Base-by-base conservation (phyloP, 1,284 basidiomycete genomes). In the Ustilago bromivora region DNA sequence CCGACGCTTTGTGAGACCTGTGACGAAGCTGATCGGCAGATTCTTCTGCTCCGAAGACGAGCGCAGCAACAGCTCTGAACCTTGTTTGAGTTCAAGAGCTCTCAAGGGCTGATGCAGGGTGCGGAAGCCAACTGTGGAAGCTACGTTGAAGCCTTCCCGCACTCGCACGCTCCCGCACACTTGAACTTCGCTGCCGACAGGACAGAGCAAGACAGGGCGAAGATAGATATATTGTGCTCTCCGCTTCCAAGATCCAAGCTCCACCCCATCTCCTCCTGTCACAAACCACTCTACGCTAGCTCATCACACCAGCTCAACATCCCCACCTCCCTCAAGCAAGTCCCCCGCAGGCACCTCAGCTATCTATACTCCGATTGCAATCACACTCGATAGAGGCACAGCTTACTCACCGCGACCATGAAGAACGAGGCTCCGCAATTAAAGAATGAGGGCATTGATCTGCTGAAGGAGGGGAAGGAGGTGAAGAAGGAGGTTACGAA, bases 1-100 rank as follows among this genome's bases (percentile, higher is more conserved):
- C 49, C 31, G 49, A 51, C n/a, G 28, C 49, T 46, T 51, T 51
- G 49, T 31, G 49, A 28, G n/a, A 51, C 28, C 49, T 51, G 31
- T 51, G 23, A 34, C 49, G 12, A 46, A 51, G 11, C 28, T 51
- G n/a, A 51, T 51, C 28, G 6, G 11, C 31, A 13, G 13, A 51
- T 32, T 51, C 5, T 7, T 32, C 11, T 32, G 28, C 28, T 19
- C 49, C 49, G 52, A 54, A 36, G 34, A 9, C 17, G 52, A 36
- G 17, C 32, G 52, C 17, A 19, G 23, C 19, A 34, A n/a, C 10
- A 17, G 31, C n/a, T 13, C 8, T 15, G 12, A 32, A 32, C 8
- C 28, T 32, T 51, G 23, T 51, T 13, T 51, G 28, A 13, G 5
- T 23, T 43, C 40, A 43, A 43, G 15, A 43, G 12, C 15, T 17